Evolutionary conservation across 1,284 basidiomycete species (phyloP), one percentile per base, ranked within the genome.

Genomic region (Malassezia pachydermatis): DNA sequence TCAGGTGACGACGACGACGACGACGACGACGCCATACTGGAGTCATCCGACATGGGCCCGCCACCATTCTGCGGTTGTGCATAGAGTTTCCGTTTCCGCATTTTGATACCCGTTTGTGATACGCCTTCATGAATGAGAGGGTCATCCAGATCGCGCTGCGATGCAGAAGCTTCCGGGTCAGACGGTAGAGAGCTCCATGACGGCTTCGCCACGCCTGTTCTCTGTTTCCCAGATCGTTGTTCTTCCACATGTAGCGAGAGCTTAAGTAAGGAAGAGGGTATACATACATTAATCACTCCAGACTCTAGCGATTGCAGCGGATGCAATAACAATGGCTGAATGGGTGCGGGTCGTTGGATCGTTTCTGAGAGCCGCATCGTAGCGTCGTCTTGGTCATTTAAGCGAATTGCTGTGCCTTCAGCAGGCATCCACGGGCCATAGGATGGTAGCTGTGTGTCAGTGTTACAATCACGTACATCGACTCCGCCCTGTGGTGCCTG

Each of bases 111-210:
- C 7, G n/a, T 10, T 7, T 36, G 33, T 10, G 32, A 22, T 2
- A 24, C 48, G 27, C 37, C 42, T 6, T 42, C 36, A 19, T 41
- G 28, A 16, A 52, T 41, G 16, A 19, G 24, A 5, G 50, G 50
- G 16, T 52, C 50, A 25, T 52, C 50, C 7, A 52, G 20, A 35
- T 52, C 50, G 14, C 44, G 50, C 25, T 45, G 49, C 29, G 17
- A 27, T n/a, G n/a, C n/a, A 25, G 28, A 41, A 8, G 41, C 32
- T 3, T 20, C 14, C 5, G 41, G 41, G n/a, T 25, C 27, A 3
- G 25, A 8, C 28, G 33, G 13, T 20, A 17, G 40, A 22, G 40
- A 13, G 27, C n/a, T 30, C 9, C 20, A 4, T 23, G 24, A 11
- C 6, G 17, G 5, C 11, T 10, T 5, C 8, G 2, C 4, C 19